Evolutionary conservation across 192 early-diverging fungal genomes (phyloP).

Genomic region (Gorgonomyces haynaldii): DNA sequence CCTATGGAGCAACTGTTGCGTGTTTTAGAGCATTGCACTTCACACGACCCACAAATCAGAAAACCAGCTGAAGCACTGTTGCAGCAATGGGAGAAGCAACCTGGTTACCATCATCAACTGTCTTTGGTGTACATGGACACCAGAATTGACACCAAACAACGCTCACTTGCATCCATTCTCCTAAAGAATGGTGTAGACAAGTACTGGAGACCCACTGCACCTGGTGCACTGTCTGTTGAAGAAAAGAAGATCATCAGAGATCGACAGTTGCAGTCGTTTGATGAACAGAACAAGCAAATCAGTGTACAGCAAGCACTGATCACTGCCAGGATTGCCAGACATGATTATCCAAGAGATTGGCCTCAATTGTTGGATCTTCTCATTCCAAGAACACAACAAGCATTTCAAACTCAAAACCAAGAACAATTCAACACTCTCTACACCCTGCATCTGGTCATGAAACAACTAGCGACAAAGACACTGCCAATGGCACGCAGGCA

Average conservation of each 20-base stretch:
- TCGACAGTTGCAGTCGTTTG: conserved; percentile 51
- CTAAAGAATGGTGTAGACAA: conserved; percentile 87
- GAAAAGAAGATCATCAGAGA: conserved; percentile 65
- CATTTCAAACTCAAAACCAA: conserved; percentile 14
- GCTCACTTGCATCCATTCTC: conserved; percentile 65
- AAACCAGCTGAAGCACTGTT: conserved; percentile 54
- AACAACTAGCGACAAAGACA: conserved; percentile 59
- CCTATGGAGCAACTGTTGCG: conserved; percentile 12
- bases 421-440: conserved; percentile 46
- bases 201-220: conserved; percentile 72
- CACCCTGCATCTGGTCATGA: conserved; percentile 63
- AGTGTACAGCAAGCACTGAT: conserved; percentile 65
- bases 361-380: conserved; percentile 34
- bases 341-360: conserved; percentile 85
- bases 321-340: conserved; percentile 67
- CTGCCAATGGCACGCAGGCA: conserved; percentile 24
- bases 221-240: conserved; percentile 44
- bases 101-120: conserved; percentile 58
- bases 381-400: conserved; percentile 42
- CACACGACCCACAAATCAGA: conserved; percentile 51
- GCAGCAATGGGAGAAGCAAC: conserved; percentile 57
- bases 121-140: conserved; percentile 31
- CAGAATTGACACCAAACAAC: conserved; percentile 36
- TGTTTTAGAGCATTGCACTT: conserved; percentile 41
- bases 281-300: conserved; percentile 57